Conservation (phyloP, 2,329 filamentous ascomycete species). For the Diaporthe sp. region DNA sequence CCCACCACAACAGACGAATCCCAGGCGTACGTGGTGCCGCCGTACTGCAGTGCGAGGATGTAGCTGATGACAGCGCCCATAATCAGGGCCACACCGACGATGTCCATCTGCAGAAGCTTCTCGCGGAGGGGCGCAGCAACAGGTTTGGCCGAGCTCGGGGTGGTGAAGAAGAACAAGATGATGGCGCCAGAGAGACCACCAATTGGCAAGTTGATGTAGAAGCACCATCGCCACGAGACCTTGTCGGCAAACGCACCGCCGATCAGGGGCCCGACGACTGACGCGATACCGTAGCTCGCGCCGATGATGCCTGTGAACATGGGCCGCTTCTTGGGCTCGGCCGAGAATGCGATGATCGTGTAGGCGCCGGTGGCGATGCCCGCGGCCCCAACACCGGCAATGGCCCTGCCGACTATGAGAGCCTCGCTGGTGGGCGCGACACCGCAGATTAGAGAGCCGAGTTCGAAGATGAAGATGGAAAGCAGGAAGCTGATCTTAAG, state of each 20-base stretch:
- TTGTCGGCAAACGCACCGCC: constrained; percentile 46
- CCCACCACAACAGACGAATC: constrained; percentile 49
- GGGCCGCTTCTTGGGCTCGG: constrained; percentile 41
- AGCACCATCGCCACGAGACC: constrained; percentile 47
- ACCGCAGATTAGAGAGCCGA: constrained; percentile 59
- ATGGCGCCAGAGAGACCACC: constrained; percentile 44
- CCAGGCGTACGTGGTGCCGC: constrained; percentile 55
- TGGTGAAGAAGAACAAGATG: constrained; percentile 51
- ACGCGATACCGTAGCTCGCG: constrained; percentile 40
- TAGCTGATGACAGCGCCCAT: constrained; percentile 54
- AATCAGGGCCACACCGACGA: constrained; percentile 53
- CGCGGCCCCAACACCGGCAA: constrained; percentile 38
- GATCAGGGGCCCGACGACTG: constrained; percentile 44
- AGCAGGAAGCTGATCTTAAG: constrained; percentile 54
- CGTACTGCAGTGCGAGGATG: constrained; percentile 58
- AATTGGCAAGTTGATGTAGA: constrained; percentile 50
- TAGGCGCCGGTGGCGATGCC: constrained; percentile 39
- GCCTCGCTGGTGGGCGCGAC: constrained; percentile 46
- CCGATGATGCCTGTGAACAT: constrained; percentile 41
- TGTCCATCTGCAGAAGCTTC: constrained; percentile 58
- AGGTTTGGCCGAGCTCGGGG: constrained; percentile 50
- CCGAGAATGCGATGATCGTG: constrained; percentile 43
- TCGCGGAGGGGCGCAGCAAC: constrained; percentile 47
- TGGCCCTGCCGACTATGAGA: constrained; percentile 41
- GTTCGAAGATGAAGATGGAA: constrained; percentile 56